Evolutionary conservation across 768 basidiomycete genomes (phyloP).

Genomic region (Pleurotus eryngii): DNA sequence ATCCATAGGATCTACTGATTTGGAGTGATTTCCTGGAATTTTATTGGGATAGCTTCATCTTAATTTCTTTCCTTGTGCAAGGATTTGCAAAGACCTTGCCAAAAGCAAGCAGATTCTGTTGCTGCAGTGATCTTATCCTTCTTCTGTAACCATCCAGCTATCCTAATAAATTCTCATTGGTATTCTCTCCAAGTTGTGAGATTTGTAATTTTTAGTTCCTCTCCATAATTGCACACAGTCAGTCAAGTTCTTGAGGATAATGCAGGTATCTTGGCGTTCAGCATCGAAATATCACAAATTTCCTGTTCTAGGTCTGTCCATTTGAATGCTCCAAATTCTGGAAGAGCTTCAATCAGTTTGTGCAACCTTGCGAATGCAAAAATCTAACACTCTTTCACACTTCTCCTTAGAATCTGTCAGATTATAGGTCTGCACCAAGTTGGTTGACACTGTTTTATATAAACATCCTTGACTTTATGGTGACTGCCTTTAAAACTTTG

Average conservation of each 20-base stretch:
- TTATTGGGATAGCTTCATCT: background rate
- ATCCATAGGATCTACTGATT: background rate
- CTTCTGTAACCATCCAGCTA: conserved; percentile 10
- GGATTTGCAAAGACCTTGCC: conserved; percentile 8
- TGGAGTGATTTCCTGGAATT: background rate
- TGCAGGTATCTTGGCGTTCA: background rate
- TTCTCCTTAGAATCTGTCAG: background rate
- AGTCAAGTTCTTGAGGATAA: background rate
- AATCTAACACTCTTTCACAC: background rate
- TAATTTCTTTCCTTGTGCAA: background rate
- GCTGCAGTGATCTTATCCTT: conserved; percentile 9
- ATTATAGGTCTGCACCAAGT: background rate
- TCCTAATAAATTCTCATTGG: conserved; percentile 2
- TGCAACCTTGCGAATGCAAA: background rate
- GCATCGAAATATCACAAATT: conserved; percentile 4
- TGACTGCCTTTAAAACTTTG: conserved; percentile 3
- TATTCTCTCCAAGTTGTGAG: conserved; percentile 10
- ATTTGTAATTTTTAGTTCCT: background rate
- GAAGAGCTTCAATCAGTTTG: background rate
- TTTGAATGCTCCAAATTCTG: background rate
- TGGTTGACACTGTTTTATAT: background rate
- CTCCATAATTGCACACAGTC: background rate
- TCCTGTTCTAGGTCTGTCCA: background rate
- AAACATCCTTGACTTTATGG: background rate
- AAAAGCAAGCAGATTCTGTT: conserved; percentile 9